phyloP scores from a whole-genome alignment of 176 grass and related monocot species.

The Dactylis glomerata region DNA sequence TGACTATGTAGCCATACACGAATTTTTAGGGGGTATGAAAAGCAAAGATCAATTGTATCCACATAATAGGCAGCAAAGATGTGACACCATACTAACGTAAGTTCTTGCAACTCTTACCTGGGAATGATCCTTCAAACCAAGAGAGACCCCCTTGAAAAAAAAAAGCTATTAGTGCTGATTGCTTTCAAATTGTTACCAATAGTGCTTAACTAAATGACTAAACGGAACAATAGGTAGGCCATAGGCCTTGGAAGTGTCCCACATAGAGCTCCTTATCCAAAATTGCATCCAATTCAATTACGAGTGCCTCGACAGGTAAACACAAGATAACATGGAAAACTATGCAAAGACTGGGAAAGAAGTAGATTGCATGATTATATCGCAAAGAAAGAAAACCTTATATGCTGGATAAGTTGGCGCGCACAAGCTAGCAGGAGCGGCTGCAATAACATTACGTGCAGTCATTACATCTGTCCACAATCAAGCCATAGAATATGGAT shows the following conservation, averaged over 20 bases:
- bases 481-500: background rate
- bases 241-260: background rate
- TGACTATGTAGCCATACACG: background rate
- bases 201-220: background rate
- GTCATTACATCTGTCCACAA: slow-evolving; percentile 10
- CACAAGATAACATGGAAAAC: background rate
- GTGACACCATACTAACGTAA: background rate
- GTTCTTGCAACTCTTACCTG: slow-evolving; percentile 39
- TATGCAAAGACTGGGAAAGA: too few relatives aligned
- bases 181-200: background rate
- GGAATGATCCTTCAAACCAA: slow-evolving; percentile 89
- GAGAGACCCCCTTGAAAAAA: slow-evolving; percentile 51
- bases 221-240: background rate
- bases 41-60: background rate
- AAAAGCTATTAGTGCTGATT: background rate
- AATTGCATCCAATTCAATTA: background rate
- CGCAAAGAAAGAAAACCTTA: slow-evolving; percentile 61
- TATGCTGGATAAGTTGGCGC: slow-evolving; percentile 80
- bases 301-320: background rate
- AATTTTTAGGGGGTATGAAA: background rate
- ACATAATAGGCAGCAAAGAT: background rate
- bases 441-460: slow-evolving; percentile 41
- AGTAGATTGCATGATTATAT: too few relatives aligned
- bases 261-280: background rate
- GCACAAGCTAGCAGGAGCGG: slow-evolving; percentile 67